Conservation (phyloP, 768 basidiomycete species). For the Termitomyces sp. region DNA sequence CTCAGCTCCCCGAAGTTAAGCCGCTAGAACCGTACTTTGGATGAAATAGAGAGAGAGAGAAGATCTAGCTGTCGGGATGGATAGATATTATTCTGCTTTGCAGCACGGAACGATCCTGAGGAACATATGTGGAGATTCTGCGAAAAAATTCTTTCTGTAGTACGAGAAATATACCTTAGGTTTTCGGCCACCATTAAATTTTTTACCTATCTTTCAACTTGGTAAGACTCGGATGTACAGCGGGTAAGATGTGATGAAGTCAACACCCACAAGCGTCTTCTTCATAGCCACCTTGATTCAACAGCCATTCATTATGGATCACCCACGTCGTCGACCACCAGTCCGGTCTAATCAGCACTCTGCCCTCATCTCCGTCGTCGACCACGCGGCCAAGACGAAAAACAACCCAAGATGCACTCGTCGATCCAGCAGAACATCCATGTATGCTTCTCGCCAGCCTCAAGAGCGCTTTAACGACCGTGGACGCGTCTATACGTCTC, state of each 20-base stretch:
- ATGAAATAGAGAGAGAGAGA: background rate
- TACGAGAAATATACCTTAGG: too few relatives aligned
- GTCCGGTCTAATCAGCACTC: background rate
- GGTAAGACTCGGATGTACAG: too few relatives aligned
- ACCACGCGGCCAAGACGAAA: constrained; percentile 10
- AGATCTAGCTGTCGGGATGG: background rate
- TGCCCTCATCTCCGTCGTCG: background rate
- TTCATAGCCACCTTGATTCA: background rate
- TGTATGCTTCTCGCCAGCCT: constrained; percentile 7
- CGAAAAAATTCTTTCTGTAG: too few relatives aligned
- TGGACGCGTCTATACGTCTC: constrained; percentile 45
- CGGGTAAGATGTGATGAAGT: background rate
- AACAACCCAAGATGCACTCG: constrained; percentile 1
- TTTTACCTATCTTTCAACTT: too few relatives aligned
- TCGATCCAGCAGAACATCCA: constrained; percentile 5
- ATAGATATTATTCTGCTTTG: background rate
- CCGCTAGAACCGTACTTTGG: background rate
- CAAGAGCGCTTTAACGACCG: constrained; percentile 9
- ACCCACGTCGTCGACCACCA: constrained; percentile 14
- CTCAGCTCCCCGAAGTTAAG: too few relatives aligned
- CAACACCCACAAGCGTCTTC: background rate
- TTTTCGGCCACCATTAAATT: too few relatives aligned
- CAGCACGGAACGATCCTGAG: too few relatives aligned
- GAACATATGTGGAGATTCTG: too few relatives aligned
- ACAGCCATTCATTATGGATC: constrained; percentile 11